Percentiles rank a stretch among this genome's conserved stretches.
Evolutionary conservation across 768 basidiomycete genomes (phyloP).

Genomic region (Mycena haematopus): DNA sequence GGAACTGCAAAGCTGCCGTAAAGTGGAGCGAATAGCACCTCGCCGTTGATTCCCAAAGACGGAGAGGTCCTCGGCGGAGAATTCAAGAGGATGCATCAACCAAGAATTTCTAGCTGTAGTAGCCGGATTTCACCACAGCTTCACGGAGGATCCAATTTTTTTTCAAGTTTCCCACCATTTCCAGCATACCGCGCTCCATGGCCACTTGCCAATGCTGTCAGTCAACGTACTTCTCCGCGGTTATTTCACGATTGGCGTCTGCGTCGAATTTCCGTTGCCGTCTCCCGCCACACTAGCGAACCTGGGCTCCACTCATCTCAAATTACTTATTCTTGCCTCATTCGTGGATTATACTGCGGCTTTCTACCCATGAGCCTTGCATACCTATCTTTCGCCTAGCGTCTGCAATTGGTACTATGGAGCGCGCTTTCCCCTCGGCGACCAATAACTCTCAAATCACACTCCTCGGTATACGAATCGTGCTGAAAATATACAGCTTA

Average conservation of each 20-base stretch:
- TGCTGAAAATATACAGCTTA: background rate
- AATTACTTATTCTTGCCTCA: background rate
- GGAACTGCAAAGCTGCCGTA: background rate
- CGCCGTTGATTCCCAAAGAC: background rate
- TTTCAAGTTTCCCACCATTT: background rate
- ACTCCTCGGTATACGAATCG: background rate
- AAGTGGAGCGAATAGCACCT: background rate
- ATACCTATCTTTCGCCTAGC: background rate
- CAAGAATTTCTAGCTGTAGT: background rate
- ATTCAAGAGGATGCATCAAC: background rate
- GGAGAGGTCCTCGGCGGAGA: background rate
- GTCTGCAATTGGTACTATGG: background rate
- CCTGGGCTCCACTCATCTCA: background rate
- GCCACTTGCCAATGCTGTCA: background rate
- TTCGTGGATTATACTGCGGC: background rate
- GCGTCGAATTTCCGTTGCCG: background rate
- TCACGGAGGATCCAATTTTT: background rate
- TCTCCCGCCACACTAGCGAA: background rate
- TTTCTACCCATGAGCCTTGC: background rate
- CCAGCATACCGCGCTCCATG: background rate
- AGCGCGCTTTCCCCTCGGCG: background rate
- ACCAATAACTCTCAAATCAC: no score
- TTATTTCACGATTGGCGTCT: background rate
- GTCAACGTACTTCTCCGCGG: background rate
- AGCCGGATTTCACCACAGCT: background rate